Conservation (phyloP, 1,284 basidiomycete genomes). For the Ceratobasidium papillatum region DNA sequence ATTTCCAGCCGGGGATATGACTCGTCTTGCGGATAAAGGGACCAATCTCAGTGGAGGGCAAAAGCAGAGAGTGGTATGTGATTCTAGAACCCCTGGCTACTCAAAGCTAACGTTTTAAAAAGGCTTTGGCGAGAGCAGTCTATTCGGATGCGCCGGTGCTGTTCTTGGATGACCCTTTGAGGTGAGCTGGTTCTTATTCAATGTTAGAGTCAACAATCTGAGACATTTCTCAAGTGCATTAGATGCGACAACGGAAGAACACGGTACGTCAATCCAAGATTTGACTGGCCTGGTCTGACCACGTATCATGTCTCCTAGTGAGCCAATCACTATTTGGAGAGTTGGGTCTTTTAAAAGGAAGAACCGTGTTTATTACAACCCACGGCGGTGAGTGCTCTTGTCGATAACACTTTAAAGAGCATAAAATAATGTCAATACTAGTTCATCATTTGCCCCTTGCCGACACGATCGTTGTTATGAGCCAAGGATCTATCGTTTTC, state of each 20-base stretch:
- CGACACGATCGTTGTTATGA: background rate
- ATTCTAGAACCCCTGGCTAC: too few relatives aligned
- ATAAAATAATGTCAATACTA: background rate
- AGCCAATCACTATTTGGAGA: background rate
- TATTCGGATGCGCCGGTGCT: background rate
- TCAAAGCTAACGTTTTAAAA: background rate
- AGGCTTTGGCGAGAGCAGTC: constrained; percentile 15
- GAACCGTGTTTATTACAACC: constrained; percentile 2
- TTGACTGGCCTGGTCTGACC: too few relatives aligned
- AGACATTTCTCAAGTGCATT: background rate
- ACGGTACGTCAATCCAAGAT: background rate
- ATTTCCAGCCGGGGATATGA: constrained; percentile 38
- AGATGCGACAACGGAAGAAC: constrained; percentile 12
- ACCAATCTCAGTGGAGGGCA: constrained; percentile 15
- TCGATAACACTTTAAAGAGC: background rate
- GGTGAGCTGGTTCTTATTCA: background rate
- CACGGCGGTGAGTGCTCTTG: background rate
- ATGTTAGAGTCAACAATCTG: background rate
- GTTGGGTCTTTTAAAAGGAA: background rate
- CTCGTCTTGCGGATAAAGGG: constrained; percentile 5
- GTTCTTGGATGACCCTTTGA: constrained; percentile 23
- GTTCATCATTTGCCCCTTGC: constrained; percentile 8
- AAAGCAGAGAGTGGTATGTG: constrained; percentile 13
- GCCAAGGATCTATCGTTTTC: background rate
- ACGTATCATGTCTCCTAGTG: background rate